Conservation (phyloP, 805 yeast genomes). For the Starmera dryadoides region DNA sequence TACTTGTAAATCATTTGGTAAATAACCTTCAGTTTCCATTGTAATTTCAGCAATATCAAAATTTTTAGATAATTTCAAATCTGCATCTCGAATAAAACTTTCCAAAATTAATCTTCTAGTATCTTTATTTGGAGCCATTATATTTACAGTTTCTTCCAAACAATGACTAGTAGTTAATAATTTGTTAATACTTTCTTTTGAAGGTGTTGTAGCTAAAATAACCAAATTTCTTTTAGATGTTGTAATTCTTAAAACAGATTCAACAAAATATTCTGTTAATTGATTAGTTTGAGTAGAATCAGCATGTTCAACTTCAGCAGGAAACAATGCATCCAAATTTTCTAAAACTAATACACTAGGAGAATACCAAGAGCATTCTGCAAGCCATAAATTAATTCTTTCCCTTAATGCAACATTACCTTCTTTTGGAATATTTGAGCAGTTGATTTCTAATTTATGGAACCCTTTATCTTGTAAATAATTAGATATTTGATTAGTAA, state of each 20-base stretch:
- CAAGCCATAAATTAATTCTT: slow-evolving; percentile 35
- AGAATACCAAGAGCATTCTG: slow-evolving; percentile 61
- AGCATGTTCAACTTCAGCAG: slow-evolving; percentile 50
- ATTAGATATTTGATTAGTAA: slow-evolving; percentile 35
- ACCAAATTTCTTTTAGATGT: slow-evolving; percentile 36
- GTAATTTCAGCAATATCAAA: slow-evolving; percentile 46
- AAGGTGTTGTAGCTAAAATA: slow-evolving; percentile 53
- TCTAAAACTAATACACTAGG: slow-evolving; percentile 75
- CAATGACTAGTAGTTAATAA: slow-evolving; percentile 60
- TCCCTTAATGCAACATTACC: slow-evolving; percentile 38
- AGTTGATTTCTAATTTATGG: slow-evolving; percentile 40
- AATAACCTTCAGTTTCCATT: slow-evolving; percentile 79
- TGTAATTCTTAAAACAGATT: slow-evolving; percentile 33
- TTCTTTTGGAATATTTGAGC: slow-evolving; percentile 54
- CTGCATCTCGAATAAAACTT: slow-evolving; percentile 14
- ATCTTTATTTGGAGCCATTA: slow-evolving; percentile 64
- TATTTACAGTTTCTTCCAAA: slow-evolving; percentile 50
- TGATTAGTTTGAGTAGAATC: slow-evolving; percentile 60
- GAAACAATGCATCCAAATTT: slow-evolving; percentile 65
- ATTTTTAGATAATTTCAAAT: slow-evolving; percentile 27
- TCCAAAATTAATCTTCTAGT: slow-evolving; percentile 43
- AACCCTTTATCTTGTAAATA: slow-evolving; percentile 32
- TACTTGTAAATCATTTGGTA: slow-evolving; percentile 73
- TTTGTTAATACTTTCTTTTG: slow-evolving; percentile 60
- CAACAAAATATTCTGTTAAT: slow-evolving; percentile 53